A percentile compares a stretch with the other conserved stretches of the same genome.
Evolutionary conservation across 1,284 basidiomycete species (phyloP).

Genomic region (Ustilago lituana): DNA sequence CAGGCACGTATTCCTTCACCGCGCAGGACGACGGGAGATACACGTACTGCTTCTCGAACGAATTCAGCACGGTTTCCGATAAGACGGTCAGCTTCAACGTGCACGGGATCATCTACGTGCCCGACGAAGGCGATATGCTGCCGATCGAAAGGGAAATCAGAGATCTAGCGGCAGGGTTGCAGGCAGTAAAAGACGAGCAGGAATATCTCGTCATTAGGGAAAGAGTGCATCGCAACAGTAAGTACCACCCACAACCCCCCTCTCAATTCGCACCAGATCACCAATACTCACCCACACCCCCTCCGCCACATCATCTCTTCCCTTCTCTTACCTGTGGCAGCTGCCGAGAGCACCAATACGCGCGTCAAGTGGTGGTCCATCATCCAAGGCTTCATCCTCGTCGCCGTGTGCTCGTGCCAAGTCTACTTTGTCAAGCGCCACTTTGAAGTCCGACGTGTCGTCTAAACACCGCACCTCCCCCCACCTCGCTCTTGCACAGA

Average conservation of each 20-base stretch:
- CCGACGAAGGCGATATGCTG: constrained; percentile 76
- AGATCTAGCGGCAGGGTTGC: constrained; percentile 81
- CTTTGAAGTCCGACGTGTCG: constrained; percentile 55
- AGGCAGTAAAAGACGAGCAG: constrained; percentile 96
- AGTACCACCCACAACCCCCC: constrained; percentile 33
- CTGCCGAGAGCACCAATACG: constrained; percentile 75
- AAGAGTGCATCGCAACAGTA: constrained; percentile 86
- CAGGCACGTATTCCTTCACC: constrained; percentile 87
- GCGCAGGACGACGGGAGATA: constrained; percentile 86
- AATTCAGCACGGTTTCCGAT: constrained; percentile 92
- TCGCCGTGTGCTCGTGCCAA: constrained; percentile 93
- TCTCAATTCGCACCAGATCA: neutral
- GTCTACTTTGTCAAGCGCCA: constrained; percentile 91
- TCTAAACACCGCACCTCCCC: too few species aligned
- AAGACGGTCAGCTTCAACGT: constrained; percentile 99
- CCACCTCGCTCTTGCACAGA: too few species aligned
- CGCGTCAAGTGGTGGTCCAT: constrained; percentile 99
- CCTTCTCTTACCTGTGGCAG: constrained; percentile 41
- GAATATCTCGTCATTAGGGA: constrained; percentile 97
- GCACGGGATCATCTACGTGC: constrained; percentile 92
- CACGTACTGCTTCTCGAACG: constrained; percentile 97
- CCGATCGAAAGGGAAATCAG: constrained; percentile 97
- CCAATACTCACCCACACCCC: neutral
- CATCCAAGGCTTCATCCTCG: constrained; percentile 84
- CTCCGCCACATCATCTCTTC: neutral